These are phyloP conservation scores for Citrus medica DNA, from an alignment of 345 rosid genomes.

Conservation along the genomic window DNA sequence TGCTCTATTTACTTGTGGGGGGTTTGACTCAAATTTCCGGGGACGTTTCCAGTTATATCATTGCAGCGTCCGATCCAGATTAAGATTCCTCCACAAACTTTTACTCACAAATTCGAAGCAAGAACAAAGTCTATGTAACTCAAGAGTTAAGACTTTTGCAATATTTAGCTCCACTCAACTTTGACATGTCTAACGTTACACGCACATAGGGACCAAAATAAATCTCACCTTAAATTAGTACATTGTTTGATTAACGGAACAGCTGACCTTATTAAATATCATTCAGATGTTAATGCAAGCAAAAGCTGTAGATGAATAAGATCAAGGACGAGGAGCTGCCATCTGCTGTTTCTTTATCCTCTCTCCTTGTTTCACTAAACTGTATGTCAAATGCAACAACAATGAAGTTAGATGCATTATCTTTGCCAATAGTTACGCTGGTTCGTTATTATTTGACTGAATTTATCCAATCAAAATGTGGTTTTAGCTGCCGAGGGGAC, in stretches of 20 bases:
- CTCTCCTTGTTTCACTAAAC: constrained; percentile 69
- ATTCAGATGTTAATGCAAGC: not conserved
- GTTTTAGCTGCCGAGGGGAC: not conserved
- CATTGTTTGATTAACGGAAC: not conserved
- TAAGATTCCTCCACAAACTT: not conserved
- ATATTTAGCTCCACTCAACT: not conserved
- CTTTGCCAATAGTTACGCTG: not conserved
- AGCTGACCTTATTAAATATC: not conserved
- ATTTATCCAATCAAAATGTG: not conserved
- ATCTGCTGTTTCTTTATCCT: constrained; percentile 89
- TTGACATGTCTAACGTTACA: not conserved
- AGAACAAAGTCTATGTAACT: not conserved
- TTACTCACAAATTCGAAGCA: not conserved
- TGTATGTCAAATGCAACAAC: constrained; percentile 26
- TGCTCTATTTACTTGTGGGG: too few species aligned
- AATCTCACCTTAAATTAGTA: not conserved
- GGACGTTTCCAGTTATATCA: not conserved
- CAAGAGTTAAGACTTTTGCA: not conserved
- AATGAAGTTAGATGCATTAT: not conserved
- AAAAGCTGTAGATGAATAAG: not conserved
- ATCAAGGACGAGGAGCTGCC: constrained; percentile 89
- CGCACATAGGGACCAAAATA: not conserved
- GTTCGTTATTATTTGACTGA: not conserved
- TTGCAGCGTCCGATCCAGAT: not conserved
- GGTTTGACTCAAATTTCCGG: too few species aligned